Percentiles rank a stretch among this genome's conserved stretches.
These are phyloP conservation scores for Phaeosphaeria sp. DNA, from an alignment of 2,329 filamentous ascomycete species.

Conservation along the genomic window DNA sequence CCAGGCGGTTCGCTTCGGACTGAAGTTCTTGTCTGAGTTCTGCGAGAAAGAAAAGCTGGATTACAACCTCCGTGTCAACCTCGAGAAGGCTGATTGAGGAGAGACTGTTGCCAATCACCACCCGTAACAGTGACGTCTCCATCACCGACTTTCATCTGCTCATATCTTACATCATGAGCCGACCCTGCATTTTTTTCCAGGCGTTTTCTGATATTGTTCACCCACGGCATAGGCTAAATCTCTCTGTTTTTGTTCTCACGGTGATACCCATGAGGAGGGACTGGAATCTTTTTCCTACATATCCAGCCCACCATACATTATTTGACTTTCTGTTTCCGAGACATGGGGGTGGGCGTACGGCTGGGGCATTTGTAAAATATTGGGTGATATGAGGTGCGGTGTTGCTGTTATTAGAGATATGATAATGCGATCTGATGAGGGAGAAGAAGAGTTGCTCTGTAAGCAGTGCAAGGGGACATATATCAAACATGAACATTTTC, in stretches of 20 bases:
- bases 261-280: conserved; percentile 21
- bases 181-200: neutral
- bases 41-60: conserved; percentile 42
- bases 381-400: neutral
- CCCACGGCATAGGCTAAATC: neutral
- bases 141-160: neutral
- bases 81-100: conserved; percentile 33
- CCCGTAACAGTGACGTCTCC: neutral
- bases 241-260: conserved; percentile 4
- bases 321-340: neutral
- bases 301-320: neutral
- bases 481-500: neutral
- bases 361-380: neutral
- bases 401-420: neutral
- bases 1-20: conserved; percentile 53
- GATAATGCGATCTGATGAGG: neutral
- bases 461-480: neutral
- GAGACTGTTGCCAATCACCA: neutral
- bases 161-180: neutral
- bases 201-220: neutral
- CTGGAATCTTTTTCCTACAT: neutral
- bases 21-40: conserved; percentile 53
- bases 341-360: neutral
- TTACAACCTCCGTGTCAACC: conserved; percentile 33
- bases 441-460: neutral